Conservation (phyloP, 495 filamentous ascomycete species). For the Thozetella sp. region DNA sequence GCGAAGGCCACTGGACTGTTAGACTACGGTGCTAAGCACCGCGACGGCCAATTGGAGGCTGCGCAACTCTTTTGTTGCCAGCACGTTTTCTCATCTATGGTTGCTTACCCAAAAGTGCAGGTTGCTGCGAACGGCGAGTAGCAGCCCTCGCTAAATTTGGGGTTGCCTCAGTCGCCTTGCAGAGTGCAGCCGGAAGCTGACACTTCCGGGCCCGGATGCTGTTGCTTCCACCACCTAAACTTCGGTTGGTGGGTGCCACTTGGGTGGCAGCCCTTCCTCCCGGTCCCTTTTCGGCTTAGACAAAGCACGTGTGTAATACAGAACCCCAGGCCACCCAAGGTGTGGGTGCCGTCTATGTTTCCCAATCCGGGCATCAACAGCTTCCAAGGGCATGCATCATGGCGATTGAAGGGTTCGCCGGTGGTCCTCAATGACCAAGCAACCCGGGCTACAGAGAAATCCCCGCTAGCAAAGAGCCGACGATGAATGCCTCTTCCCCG, state of each 20-base stretch:
- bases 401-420: no score
- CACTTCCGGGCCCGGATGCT: neutral
- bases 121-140: no score
- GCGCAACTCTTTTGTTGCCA: neutral
- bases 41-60: slow-evolving; percentile 1
- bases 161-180: no score
- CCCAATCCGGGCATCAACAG: no score
- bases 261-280: neutral
- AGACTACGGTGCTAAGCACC: neutral
- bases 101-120: no score
- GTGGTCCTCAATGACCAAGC: no score
- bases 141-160: no score
- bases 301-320: neutral
- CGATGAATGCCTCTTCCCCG: no score
- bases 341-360: neutral
- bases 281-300: neutral
- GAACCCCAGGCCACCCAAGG: no score
- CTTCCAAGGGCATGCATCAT: no score
- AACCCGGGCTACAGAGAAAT: no score
- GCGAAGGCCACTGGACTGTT: neutral
- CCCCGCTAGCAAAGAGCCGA: no score
- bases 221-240: neutral
- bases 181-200: neutral
- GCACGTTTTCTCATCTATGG: neutral
- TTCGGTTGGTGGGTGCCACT: neutral